A percentile compares a stretch with the other conserved stretches of the same genome.
These are phyloP conservation scores for Beauveria asiatica DNA, from an alignment of 2,329 filamentous ascomycete genomes.

Conservation along the genomic window DNA sequence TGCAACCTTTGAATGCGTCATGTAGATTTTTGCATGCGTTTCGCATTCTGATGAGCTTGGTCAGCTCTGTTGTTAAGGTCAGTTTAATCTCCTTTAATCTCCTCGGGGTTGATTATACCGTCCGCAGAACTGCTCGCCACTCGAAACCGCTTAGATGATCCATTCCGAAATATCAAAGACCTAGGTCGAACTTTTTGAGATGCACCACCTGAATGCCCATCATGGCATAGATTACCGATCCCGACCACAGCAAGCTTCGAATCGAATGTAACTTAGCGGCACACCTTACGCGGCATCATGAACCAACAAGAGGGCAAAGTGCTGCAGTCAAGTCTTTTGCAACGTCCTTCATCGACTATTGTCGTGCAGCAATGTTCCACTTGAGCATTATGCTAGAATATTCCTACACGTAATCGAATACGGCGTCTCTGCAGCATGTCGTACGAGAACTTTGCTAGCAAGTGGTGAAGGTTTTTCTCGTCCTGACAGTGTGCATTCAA, in stretches of 20 bases:
- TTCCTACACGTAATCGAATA: constrained; percentile 68
- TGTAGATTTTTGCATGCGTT: constrained; percentile 86
- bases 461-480: constrained; percentile 71
- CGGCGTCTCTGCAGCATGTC: constrained; percentile 58
- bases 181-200: neutral
- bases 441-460: constrained; percentile 61
- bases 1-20: constrained; percentile 62
- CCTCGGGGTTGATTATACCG: neutral
- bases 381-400: constrained; percentile 56
- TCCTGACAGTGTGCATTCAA: constrained; percentile 38
- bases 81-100: constrained; percentile 38
- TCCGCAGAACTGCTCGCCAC: neutral
- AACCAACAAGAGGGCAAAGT: constrained; percentile 45
- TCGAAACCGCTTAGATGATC: neutral
- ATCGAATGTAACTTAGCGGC: constrained; percentile 82
- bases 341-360: constrained; percentile 87
- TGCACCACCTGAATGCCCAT: neutral
- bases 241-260: constrained; percentile 11
- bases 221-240: neutral
- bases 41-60: constrained; percentile 83
- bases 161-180: neutral
- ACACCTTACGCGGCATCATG: constrained; percentile 62
- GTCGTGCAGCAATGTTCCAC: constrained; percentile 69
- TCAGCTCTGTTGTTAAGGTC: constrained; percentile 77
- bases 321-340: constrained; percentile 73